phyloP scores from a whole-genome alignment of 441 rosid genomes.

The Viola pubescens region DNA sequence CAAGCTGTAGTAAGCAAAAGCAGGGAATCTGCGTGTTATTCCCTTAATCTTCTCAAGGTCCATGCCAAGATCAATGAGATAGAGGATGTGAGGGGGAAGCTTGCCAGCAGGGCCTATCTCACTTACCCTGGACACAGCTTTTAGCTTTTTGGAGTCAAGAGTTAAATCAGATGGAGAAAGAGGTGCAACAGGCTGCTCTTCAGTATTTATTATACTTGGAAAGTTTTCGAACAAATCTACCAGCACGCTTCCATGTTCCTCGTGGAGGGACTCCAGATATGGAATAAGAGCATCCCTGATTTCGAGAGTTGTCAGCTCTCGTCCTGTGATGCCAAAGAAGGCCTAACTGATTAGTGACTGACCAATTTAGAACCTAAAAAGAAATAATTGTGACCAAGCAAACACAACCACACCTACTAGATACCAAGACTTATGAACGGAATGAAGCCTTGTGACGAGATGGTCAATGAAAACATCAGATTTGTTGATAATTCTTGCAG shows the following conservation, averaged over 20 bases:
- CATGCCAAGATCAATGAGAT: conserved; percentile 38
- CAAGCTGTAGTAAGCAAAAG: conserved; percentile 38
- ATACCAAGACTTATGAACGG: conserved; percentile 36
- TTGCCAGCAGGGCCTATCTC: conserved; percentile 27
- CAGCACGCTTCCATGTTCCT: conserved; percentile 29
- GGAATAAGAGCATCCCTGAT: conserved; percentile 42
- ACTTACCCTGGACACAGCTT: conserved; percentile 33
- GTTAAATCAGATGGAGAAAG: conserved; percentile 14
- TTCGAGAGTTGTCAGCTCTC: conserved; percentile 44
- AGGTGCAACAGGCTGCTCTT: conserved; percentile 15
- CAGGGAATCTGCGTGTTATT: conserved; percentile 32
- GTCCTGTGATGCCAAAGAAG: conserved; percentile 13
- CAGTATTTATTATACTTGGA: conserved; percentile 21
- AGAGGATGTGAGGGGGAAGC: conserved; percentile 29
- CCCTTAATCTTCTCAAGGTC: conserved; percentile 36
- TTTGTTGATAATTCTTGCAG: conserved; percentile 33
- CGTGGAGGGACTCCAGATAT: conserved; percentile 29
- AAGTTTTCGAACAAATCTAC: conserved; percentile 34
- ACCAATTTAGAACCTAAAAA: not conserved
- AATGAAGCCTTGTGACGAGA: conserved; percentile 40
- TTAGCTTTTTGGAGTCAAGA: conserved; percentile 21
- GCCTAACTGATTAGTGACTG: not conserved
- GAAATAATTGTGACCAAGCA: not conserved
- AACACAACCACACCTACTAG: conserved; percentile 38
- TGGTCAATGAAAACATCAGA: conserved; percentile 37